phyloP scores from a whole-genome alignment of 352 stramenopile species.

The Globisporangium polare region DNA sequence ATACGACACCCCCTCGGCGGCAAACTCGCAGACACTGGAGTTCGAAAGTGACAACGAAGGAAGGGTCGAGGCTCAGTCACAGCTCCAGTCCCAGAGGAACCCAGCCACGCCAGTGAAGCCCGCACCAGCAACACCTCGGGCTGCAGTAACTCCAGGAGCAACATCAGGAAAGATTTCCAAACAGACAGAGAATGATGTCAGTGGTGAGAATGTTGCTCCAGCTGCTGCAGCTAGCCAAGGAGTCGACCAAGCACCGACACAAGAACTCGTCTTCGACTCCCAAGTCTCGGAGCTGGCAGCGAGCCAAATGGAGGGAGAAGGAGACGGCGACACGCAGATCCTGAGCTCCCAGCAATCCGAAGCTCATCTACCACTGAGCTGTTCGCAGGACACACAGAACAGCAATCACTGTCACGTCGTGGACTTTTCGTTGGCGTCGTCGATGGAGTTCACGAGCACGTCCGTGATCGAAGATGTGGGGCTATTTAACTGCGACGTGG shows the following conservation, averaged over 20 bases:
- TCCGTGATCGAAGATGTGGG: constrained; percentile 83
- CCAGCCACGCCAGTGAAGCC: constrained; percentile 10
- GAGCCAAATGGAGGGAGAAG: constrained; percentile 1
- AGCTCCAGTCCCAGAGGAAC: background rate
- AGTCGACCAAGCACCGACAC: background rate
- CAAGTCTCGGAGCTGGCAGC: constrained; percentile 4
- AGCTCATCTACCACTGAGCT: constrained; percentile 7
- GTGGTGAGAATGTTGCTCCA: background rate
- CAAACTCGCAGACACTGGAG: constrained; percentile 12
- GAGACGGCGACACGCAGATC: constrained; percentile 2
- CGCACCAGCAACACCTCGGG: background rate
- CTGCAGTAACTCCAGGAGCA: background rate
- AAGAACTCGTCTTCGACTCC: constrained; percentile 5
- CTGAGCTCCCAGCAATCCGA: constrained; percentile 14
- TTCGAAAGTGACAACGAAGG: constrained; percentile 10
- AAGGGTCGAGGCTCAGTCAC: background rate
- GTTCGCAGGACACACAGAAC: constrained; percentile 13
- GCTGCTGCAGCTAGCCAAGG: background rate
- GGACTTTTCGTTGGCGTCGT: constrained; percentile 13
- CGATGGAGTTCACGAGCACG: constrained; percentile 59
- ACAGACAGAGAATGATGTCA: background rate
- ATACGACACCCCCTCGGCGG: constrained; percentile 13
- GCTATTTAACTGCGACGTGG: constrained; percentile 76
- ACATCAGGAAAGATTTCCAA: background rate
- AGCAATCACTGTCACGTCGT: constrained; percentile 9